Evolutionary conservation across 768 basidiomycete genomes (phyloP), one percentile per base, ranked within the genome.

Genomic region (Gautieria morchelliformis): DNA sequence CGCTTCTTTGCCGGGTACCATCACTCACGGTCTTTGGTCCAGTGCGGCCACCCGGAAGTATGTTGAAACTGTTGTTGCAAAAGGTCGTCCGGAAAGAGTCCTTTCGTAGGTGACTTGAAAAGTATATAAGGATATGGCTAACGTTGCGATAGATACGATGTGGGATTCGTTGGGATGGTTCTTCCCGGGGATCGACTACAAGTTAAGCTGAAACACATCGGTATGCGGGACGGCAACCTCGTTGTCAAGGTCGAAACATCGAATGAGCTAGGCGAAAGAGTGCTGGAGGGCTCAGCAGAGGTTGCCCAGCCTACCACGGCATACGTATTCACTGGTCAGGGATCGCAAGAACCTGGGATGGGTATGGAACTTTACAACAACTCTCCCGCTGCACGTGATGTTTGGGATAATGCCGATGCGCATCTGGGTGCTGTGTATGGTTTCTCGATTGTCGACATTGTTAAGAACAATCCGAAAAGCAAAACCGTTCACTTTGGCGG

Each of bases 401-500:
- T 98, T 53, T 99, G 96, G 96, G 95, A 98, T 58, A 85, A 85
- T 50, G 95, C 95, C 52, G 94, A 99, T 66, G 81, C 84, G 45
- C 95, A 99, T 69, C 77, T 99, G 52, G 85, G 88, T 48, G 86
- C 90, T 27, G 92, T 94, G 5, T 97, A 99, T 65, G 96, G 96
- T 46, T 99, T 99, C 77, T 97, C 95, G 5, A 98, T 99, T 68
- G 77, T 97, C 65, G 94, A 99, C 69, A 96, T 99, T 63, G 95
- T 99, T 71, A 95, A 94, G 75, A 88, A 94, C 69, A 97, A 98
- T 69, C 94, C 95, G 19, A 96, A 93, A 78, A 85, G 89, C 71
- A 93, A 97, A 77, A 99, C 93, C 0, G 87, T 99, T 63, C 95
- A 99, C 71, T 99, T 99, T 63, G 96, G 96, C 76, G 96, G 96